These are phyloP conservation scores for Sphagnum tenellum DNA, from an alignment of 225 moss, liverwort and hornwort species.

Conservation along the genomic window DNA sequence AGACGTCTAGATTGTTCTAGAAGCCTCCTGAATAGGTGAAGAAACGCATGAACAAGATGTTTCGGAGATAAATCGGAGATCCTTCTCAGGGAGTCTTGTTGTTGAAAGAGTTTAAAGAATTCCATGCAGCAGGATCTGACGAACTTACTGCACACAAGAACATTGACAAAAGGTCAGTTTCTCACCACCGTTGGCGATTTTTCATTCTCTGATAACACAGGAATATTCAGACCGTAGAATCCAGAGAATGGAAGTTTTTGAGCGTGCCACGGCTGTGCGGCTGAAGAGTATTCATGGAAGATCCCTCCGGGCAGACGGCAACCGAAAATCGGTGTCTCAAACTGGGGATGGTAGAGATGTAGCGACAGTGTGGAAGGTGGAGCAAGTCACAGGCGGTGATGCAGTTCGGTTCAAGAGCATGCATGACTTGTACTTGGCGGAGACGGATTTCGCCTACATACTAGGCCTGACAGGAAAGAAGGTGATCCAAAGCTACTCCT, in stretches of 20 bases:
- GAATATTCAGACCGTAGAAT: too few relatives aligned
- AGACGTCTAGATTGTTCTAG: too few relatives aligned
- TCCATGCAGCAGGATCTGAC: too few relatives aligned
- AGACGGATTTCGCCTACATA: constrained; percentile 29
- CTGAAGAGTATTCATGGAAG: constrained; percentile 3
- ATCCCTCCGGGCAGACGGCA: constrained; percentile 4
- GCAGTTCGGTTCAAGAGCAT: constrained; percentile 23
- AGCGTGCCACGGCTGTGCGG: constrained; percentile 23
- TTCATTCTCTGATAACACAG: too few relatives aligned
- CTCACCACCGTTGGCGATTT: too few relatives aligned
- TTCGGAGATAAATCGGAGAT: too few relatives aligned
- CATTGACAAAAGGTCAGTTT: too few relatives aligned
- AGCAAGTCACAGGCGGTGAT: constrained; percentile 8
- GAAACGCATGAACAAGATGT: too few relatives aligned
- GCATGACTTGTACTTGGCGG: constrained; percentile 31
- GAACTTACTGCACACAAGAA: too few relatives aligned
- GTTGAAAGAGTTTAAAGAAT: too few relatives aligned
- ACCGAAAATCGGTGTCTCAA: constrained; percentile 9
- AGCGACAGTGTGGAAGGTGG: constrained; percentile 8
- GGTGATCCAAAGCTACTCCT: constrained; percentile 17
- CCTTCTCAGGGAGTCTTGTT: too few relatives aligned
- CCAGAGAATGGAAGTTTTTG: constrained; percentile 61
- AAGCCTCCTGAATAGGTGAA: too few relatives aligned
- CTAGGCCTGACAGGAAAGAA: constrained; percentile 52
- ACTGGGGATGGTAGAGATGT: neutral